Evolutionary conservation across 108 stramenopile species (phyloP).

Genomic region (Pseudonitzschia pungens): DNA sequence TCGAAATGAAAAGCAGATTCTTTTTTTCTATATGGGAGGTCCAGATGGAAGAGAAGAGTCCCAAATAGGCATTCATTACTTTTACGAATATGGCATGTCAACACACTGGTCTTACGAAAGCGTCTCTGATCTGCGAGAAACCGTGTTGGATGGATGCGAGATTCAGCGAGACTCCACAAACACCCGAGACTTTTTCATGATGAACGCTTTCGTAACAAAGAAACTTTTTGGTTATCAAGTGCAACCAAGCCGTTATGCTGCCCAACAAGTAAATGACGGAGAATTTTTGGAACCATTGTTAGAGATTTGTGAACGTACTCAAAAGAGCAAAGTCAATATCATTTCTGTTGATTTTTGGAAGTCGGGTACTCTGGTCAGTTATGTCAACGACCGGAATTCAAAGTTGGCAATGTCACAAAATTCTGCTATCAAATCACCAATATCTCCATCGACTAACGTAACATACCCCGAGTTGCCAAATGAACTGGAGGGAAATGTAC

Average conservation of each 20-base stretch:
- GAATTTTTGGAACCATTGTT: constrained; percentile 34
- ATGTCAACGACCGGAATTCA: constrained; percentile 46
- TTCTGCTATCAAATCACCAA: background rate
- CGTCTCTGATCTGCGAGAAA: constrained; percentile 41
- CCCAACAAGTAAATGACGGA: constrained; percentile 42
- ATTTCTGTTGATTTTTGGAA: constrained; percentile 72
- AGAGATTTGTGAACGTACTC: constrained; percentile 28
- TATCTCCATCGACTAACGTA: background rate
- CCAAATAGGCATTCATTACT: constrained; percentile 48
- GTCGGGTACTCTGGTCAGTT: constrained; percentile 43
- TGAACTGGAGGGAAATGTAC: background rate
- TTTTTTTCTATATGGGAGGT: constrained; percentile 62
- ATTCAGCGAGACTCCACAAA: constrained; percentile 44
- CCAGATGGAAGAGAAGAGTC: constrained; percentile 35
- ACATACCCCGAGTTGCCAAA: background rate
- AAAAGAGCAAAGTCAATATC: constrained; percentile 24
- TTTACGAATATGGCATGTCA: constrained; percentile 49
- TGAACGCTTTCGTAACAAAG: constrained; percentile 51
- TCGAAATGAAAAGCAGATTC: constrained; percentile 46
- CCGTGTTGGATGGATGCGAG: constrained; percentile 39
- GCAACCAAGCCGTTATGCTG: constrained; percentile 34
- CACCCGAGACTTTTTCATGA: constrained; percentile 35
- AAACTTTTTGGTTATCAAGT: constrained; percentile 18
- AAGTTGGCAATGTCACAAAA: background rate
- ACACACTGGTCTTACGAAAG: constrained; percentile 48